These are phyloP conservation scores for Cunninghamia lanceolata DNA, from an alignment of 75 land plant genomes.

Conservation along the genomic window DNA sequence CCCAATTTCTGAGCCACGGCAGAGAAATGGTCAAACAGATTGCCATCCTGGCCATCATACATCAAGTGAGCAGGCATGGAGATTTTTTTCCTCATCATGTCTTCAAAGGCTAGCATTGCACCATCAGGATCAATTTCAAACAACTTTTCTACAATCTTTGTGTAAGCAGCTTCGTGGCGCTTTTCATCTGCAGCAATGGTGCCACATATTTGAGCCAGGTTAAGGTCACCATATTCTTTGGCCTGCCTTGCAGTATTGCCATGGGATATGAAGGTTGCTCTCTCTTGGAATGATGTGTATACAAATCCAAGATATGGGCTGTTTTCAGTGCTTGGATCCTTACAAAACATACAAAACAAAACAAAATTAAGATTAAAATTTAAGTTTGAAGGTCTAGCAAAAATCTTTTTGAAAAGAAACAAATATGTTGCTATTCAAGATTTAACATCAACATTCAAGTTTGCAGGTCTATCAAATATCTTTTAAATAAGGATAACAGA, in stretches of 20 bases:
- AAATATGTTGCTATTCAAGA: not conserved
- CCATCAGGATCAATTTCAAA: slow-evolving; percentile 54
- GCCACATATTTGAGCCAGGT: slow-evolving; percentile 49
- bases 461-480: not conserved
- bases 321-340: slow-evolving; percentile 45
- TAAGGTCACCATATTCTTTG: slow-evolving; percentile 32
- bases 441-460: not conserved
- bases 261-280: slow-evolving; percentile 57
- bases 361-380: not conserved
- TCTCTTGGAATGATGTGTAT: slow-evolving; percentile 50
- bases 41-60: slow-evolving; percentile 36
- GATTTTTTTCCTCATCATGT: slow-evolving; percentile 47
- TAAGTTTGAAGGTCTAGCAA: not conserved
- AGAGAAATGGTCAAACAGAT: slow-evolving; percentile 28
- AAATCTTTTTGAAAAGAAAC: not conserved
- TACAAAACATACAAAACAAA: not conserved
- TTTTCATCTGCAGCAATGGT: slow-evolving; percentile 58
- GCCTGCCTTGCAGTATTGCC: slow-evolving; percentile 70
- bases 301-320: slow-evolving; percentile 49
- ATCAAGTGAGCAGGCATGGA: slow-evolving; percentile 45
- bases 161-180: slow-evolving; percentile 52
- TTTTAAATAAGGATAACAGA: not conserved
- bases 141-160: slow-evolving; percentile 64
- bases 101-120: slow-evolving; percentile 37
- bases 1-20: slow-evolving; percentile 27